Evolutionary conservation across 139 green algal genomes (phyloP), one percentile per base, ranked within the genome.

Genomic region (Bryopsis sp.): DNA sequence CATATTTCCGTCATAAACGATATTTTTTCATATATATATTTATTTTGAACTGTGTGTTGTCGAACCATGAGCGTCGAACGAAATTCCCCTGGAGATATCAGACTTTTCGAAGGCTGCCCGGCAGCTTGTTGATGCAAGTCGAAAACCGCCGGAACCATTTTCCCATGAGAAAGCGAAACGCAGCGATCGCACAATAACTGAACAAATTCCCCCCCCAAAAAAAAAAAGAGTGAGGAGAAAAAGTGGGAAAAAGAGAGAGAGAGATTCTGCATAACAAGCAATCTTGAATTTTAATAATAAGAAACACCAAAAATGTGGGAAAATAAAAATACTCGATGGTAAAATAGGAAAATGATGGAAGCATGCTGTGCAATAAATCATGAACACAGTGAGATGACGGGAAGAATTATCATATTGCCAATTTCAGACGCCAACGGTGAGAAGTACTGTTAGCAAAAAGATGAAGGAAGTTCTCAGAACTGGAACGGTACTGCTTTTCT

Each of bases 1-100:
- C n/a, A n/a, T n/a, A n/a, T n/a, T n/a, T n/a, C n/a, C n/a, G n/a
- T n/a, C n/a, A n/a, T n/a, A n/a, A n/a, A n/a, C n/a, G n/a, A n/a
- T n/a, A n/a, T n/a, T n/a, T n/a, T n/a, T n/a, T n/a, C n/a, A n/a
- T n/a, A n/a, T n/a, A n/a, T 28, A 32, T 28, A 24, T 7, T 64
- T 64, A 32, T 34, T 64, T 7, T 28, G 8, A 8, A n/a, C 57
- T 34, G n/a, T 34, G 34, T 39, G 26, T 7, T 34, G 26, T 28
- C 34, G 43, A 24, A 64, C 71, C 63, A 72, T 72, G 2, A 92
- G 81, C 77, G 88, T 73, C 59, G 69, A 3, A n/a, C 86, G 46
- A 54, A 96, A 81, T 76, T 93, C 64, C 37, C 92, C 86, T 8
- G 90, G 90, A 0, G 77, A 86, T 1, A 90, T 58, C 68, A 96